Percentiles rank a stretch among this genome's conserved stretches.
Evolutionary conservation across 345 rosid genomes (phyloP).

Genomic region (Streptanthus diversifolius): DNA sequence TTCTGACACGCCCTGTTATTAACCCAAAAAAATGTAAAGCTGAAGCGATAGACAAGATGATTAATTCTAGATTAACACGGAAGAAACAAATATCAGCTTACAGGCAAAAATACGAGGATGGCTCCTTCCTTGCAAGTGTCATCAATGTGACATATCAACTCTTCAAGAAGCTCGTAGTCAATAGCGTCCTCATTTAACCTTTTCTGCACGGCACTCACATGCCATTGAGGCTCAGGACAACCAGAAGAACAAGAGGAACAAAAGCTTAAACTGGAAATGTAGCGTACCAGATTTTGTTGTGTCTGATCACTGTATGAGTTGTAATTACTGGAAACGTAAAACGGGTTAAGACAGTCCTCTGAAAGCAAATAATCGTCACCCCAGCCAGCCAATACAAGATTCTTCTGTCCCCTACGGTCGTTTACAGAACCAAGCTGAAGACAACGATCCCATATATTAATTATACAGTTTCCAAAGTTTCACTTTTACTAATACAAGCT

Average conservation of each 20-base stretch:
- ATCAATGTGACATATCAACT: constrained; percentile 77
- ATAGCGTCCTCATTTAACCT: constrained; percentile 75
- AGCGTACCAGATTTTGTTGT: constrained; percentile 64
- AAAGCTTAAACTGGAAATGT: constrained; percentile 13
- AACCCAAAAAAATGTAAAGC: constrained; percentile 20
- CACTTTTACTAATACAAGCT: not conserved
- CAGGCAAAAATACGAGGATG: constrained; percentile 82
- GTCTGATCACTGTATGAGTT: constrained; percentile 66
- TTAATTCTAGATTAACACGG: not conserved
- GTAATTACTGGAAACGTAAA: constrained; percentile 54
- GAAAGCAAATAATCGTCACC: constrained; percentile 77
- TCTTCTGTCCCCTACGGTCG: constrained; percentile 80
- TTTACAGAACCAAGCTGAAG: constrained; percentile 68
- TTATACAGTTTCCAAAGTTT: constrained; percentile 6
- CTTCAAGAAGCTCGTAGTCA: constrained; percentile 92
- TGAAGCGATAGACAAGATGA: not conserved
- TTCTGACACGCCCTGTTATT: constrained; percentile 71
- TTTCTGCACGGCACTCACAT: constrained; percentile 47
- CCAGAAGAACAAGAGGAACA: constrained; percentile 15
- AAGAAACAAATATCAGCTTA: constrained; percentile 37
- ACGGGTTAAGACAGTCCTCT: constrained; percentile 69
- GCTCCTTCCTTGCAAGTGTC: constrained; percentile 76
- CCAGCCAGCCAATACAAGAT: constrained; percentile 91
- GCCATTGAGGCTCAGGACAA: constrained; percentile 6
- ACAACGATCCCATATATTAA: constrained; percentile 1